These are phyloP conservation scores for Claviceps sp. DNA, from an alignment of 2,329 filamentous ascomycete genomes.

Conservation along the genomic window DNA sequence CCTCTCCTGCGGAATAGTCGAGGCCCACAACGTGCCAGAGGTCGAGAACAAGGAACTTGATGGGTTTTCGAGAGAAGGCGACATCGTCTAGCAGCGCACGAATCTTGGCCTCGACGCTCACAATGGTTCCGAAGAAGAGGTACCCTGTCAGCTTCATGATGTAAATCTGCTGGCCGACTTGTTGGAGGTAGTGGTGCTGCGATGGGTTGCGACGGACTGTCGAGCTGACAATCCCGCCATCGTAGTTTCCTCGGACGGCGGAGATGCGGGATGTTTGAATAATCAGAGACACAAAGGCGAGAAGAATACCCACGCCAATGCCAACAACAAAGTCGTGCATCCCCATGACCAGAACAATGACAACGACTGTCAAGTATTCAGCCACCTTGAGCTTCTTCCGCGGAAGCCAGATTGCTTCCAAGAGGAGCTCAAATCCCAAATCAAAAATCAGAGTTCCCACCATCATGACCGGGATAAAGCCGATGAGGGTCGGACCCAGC, in stretches of 20 bases:
- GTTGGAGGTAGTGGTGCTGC: constrained; percentile 72
- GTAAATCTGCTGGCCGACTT: constrained; percentile 77
- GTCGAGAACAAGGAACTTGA: constrained; percentile 82
- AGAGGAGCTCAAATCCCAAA: constrained; percentile 79
- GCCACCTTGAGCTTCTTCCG: constrained; percentile 75
- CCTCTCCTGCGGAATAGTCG: constrained; percentile 92
- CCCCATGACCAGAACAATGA: constrained; percentile 91
- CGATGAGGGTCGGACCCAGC: constrained; percentile 75
- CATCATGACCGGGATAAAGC: constrained; percentile 92
- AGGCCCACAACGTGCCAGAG: constrained; percentile 80
- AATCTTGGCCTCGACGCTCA: constrained; percentile 84
- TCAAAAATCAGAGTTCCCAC: constrained; percentile 92
- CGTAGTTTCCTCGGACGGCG: constrained; percentile 80
- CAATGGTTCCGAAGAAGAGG: constrained; percentile 97
- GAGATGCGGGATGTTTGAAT: constrained; percentile 84
- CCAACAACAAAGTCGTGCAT: constrained; percentile 93
- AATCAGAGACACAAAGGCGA: constrained; percentile 84
- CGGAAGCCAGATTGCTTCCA: constrained; percentile 79
- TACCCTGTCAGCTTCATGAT: constrained; percentile 88
- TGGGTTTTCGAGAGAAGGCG: constrained; percentile 61
- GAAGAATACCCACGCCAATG: constrained; percentile 78
- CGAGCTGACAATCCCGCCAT: constrained; percentile 76
- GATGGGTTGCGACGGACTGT: constrained; percentile 84
- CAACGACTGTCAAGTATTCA: constrained; percentile 81
- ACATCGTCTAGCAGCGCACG: constrained; percentile 71